Evolutionary conservation across 2,329 filamentous ascomycete species (phyloP), one percentile per base, ranked within the genome.

Genomic region (Cladosporium sp.): DNA sequence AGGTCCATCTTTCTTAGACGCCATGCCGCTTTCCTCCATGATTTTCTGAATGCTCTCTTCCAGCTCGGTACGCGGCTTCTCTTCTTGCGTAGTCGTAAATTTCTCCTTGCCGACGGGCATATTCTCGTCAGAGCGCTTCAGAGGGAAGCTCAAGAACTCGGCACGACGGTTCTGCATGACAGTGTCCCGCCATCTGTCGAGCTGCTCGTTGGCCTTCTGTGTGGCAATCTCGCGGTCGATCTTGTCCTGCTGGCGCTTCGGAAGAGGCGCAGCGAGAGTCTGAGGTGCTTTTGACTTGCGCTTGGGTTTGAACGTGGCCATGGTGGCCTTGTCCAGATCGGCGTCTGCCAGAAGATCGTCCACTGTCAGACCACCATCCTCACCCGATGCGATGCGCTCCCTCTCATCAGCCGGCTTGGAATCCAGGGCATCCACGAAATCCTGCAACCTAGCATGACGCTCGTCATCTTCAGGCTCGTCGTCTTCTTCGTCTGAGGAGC

Each of bases 91-190:
- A 7, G 78, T 81, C 2, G 87, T 69, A 5, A 89, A 81, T 32
- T 79, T 76, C 35, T 87, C 79, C 62, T 84, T 82, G 18, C 78
- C 82, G 38, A 77, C 66, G 9, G 74, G 68, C 16, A 82, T 80
- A 22, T 76, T 77, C 48, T 78, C 82, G 52, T 83, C 80, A 33
- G 84, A 85, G 60, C 89, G 85, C 2, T 85, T 79, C 0, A 97
- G 77, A 4, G 93, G 93, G 62, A 98, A 98, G 16, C 84, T 77
- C 11, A 98, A 75, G 67, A 95, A 89, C 56, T 97, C 93, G 1
- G 92, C 91, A 59, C 89, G 80, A 53, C 93, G 85, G 68, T 96
- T 96, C 27, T 88, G 83, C 71, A 96, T 95, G 62, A 98, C 90
- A 0, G 93, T 97, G 53, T 96, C 92, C 27, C 85, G 85, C 93